phyloP scores from a whole-genome alignment of 108 stramenopile species.

The Schizochytrium sp. region DNA sequence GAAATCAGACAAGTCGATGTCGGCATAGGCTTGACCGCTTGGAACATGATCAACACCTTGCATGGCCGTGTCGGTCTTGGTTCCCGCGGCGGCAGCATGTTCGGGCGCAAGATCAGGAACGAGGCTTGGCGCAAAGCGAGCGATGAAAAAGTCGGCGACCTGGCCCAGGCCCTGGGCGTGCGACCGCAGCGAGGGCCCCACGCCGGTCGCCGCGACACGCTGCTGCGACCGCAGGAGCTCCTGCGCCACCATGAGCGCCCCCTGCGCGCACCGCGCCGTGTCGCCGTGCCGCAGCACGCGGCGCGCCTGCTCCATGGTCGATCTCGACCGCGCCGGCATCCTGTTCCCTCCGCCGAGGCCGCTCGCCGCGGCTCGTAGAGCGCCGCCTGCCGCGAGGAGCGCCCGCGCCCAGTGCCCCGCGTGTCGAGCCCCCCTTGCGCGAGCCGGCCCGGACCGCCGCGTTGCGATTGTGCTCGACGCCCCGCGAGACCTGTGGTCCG shows the following conservation, averaged over 20 bases:
- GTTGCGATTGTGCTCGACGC: too few relatives aligned
- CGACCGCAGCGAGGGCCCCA: not conserved
- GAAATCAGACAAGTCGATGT: not conserved
- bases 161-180: not conserved
- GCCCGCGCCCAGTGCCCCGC: too few relatives aligned
- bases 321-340: too few relatives aligned
- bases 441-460: too few relatives aligned
- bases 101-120: not conserved
- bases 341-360: too few relatives aligned
- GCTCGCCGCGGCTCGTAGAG: too few relatives aligned
- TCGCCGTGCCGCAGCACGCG: not conserved
- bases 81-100: not conserved
- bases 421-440: too few relatives aligned
- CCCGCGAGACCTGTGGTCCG: too few relatives aligned
- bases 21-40: not conserved
- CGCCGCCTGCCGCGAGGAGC: too few relatives aligned
- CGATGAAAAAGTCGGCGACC: not conserved
- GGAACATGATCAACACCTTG: not conserved
- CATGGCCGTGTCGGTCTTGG: not conserved
- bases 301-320: not conserved
- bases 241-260: constrained; percentile 2
- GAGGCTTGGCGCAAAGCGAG: not conserved
- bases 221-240: not conserved
- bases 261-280: not conserved
- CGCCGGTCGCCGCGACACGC: not conserved